Evolutionary conservation across 148 eudicot species (phyloP).

Genomic region (Polygonum aviculare): DNA sequence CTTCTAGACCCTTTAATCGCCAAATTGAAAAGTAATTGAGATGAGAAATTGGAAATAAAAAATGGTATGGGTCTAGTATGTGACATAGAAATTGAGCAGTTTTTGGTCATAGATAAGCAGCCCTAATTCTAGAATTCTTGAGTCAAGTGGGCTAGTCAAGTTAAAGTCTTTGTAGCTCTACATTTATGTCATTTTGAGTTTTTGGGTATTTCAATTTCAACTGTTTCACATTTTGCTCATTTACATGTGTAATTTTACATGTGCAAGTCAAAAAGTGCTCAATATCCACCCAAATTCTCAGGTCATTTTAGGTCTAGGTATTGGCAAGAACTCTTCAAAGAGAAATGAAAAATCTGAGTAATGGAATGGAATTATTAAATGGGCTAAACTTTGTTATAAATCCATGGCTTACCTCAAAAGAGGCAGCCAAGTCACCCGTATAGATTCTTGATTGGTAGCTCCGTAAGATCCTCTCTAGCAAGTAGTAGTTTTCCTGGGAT

Average conservation of each 20-base stretch:
- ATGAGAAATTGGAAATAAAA: background rate
- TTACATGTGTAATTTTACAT: background rate
- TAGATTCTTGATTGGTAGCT: slow-evolving; percentile 86
- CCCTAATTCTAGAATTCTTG: background rate
- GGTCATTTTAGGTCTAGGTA: background rate
- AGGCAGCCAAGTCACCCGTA: slow-evolving; percentile 61
- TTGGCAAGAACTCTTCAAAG: background rate
- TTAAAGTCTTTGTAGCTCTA: background rate
- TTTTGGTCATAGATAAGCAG: background rate
- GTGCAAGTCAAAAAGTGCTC: background rate
- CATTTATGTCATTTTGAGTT: background rate
- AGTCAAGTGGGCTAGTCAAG: background rate
- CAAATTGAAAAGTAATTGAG: slow-evolving; percentile 2
- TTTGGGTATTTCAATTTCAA: background rate
- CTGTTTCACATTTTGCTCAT: background rate
- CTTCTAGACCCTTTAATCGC: slow-evolving; percentile 56
- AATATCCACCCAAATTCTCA: background rate
- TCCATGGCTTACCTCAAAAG: slow-evolving; percentile 26
- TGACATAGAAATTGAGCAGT: too few species aligned
- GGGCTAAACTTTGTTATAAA: background rate
- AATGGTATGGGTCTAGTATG: background rate
- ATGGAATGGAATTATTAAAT: background rate
- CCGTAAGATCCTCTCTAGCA: slow-evolving; percentile 75
- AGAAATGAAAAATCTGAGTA: background rate
- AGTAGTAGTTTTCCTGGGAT: slow-evolving; percentile 63